A percentile compares a stretch with the other conserved stretches of the same genome.
These are phyloP conservation scores for Cladosporium halotolerans DNA, from an alignment of 2,329 filamentous ascomycete genomes.

Conservation along the genomic window DNA sequence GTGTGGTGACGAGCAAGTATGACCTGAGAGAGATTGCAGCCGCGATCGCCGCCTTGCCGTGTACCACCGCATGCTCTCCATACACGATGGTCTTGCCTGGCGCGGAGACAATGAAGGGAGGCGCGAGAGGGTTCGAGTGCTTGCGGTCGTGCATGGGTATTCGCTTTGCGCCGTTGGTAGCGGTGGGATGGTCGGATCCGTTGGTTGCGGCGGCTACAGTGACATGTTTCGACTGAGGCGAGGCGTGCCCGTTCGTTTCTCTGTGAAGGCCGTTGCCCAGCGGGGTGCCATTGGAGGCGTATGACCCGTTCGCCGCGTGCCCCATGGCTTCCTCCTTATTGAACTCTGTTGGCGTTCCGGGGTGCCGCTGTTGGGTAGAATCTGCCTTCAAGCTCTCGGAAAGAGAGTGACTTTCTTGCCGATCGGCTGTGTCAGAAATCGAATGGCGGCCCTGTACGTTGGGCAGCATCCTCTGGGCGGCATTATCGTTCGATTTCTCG, in stretches of 20 bases:
- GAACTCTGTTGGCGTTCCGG: not conserved
- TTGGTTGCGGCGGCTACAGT: constrained; percentile 3
- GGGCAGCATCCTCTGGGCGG: not conserved
- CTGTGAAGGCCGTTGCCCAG: constrained; percentile 2
- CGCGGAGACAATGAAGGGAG: constrained; percentile 94
- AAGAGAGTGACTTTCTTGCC: not conserved
- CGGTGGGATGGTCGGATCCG: not conserved
- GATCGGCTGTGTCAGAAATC: not conserved
- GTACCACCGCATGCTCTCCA: constrained; percentile 95
- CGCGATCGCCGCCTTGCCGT: constrained; percentile 92
- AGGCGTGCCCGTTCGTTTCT: constrained; percentile 3
- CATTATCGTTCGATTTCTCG: constrained; percentile 10
- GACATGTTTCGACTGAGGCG: constrained; percentile 8
- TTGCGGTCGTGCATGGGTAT: constrained; percentile 18
- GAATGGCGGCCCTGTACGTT: no score
- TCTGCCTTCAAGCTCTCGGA: no score
- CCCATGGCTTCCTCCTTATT: not conserved
- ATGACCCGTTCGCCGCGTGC: constrained; percentile 10
- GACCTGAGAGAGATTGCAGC: constrained; percentile 92
- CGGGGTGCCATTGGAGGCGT: constrained; percentile 8
- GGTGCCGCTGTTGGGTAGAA: no score
- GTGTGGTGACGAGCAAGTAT: constrained; percentile 89
- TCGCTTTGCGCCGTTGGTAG: constrained; percentile 1
- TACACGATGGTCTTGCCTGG: constrained; percentile 98
- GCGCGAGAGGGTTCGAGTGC: constrained; percentile 58